Conservation (phyloP, 1,284 basidiomycete species). For the Ceratobasidium papillatum region DNA sequence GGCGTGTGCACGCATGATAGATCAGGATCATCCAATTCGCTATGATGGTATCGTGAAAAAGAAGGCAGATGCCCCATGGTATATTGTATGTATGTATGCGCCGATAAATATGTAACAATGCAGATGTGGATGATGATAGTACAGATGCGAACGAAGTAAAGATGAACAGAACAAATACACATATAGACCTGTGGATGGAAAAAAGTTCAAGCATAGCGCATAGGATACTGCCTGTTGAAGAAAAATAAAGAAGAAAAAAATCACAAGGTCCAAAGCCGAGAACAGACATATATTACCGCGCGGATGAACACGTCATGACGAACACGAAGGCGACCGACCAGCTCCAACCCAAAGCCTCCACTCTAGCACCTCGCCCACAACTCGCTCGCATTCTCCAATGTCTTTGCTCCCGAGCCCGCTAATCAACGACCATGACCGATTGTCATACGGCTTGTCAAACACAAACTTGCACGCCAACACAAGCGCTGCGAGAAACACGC, state of each 20-base stretch:
- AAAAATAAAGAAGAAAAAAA: background rate
- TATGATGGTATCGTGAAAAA: background rate
- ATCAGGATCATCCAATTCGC: background rate
- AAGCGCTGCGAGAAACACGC: conserved; percentile 29
- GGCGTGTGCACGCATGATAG: background rate
- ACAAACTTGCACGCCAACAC: conserved; percentile 37
- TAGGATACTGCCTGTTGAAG: background rate
- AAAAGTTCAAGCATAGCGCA: background rate
- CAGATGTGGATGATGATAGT: conserved; percentile 1
- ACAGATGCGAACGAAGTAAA: conserved; percentile 15
- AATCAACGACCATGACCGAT: conserved; percentile 37
- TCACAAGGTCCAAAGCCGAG: background rate
- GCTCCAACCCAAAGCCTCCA: conserved; percentile 36
- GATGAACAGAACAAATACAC: conserved; percentile 8
- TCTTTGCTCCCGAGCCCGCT: conserved; percentile 33
- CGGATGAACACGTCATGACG: background rate
- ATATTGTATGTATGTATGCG: conserved; percentile 1
- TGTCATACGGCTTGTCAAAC: conserved; percentile 40
- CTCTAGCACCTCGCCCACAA: conserved; percentile 26
- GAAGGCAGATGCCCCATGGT: background rate
- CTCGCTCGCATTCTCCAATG: conserved; percentile 32
- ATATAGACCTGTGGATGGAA: background rate
- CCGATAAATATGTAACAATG: conserved; percentile 15
- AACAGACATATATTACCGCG: background rate
- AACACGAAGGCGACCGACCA: conserved; percentile 11